Conservation (phyloP, 2,329 filamentous ascomycete genomes). For the Samsoniella hepiali region DNA sequence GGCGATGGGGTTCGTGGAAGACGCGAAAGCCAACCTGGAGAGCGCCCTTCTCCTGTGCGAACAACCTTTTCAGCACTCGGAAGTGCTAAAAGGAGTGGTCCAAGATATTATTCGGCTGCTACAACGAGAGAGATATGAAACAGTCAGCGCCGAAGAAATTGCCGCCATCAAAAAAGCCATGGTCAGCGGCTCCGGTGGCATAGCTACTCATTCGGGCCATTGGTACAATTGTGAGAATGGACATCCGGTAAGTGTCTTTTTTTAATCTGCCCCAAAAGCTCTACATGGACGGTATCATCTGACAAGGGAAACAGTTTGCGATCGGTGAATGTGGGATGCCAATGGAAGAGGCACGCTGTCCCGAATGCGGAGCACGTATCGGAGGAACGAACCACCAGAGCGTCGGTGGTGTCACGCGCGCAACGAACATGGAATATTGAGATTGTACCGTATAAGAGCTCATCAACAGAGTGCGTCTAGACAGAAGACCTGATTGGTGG, state of each 20-base stretch:
- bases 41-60: constrained; percentile 11
- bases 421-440: constrained; percentile 22
- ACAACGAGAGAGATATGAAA: constrained; percentile 35
- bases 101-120: constrained; percentile 27
- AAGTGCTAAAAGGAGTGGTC: constrained; percentile 21
- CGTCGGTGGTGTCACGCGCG: constrained; percentile 48
- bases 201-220: constrained; percentile 36
- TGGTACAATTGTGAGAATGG: constrained; percentile 34
- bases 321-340: constrained; percentile 67
- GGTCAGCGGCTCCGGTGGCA: constrained; percentile 39
- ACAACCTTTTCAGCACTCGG: constrained; percentile 18
- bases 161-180: constrained; percentile 45
- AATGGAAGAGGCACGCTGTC: constrained; percentile 58
- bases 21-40: constrained; percentile 13
- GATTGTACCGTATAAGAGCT: too few species aligned
- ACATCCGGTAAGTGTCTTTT: constrained; percentile 25
- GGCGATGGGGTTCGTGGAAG: constrained; percentile 9
- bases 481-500: too few species aligned
- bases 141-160: constrained; percentile 40
- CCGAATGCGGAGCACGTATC: constrained; percentile 57
- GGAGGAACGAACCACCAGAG: constrained; percentile 51
- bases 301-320: constrained; percentile 44
- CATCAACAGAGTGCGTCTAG: too few species aligned
- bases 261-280: too few species aligned
- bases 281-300: too few species aligned